Base-by-base conservation (phyloP, 441 rosid species). In the California macrophylla region DNA sequence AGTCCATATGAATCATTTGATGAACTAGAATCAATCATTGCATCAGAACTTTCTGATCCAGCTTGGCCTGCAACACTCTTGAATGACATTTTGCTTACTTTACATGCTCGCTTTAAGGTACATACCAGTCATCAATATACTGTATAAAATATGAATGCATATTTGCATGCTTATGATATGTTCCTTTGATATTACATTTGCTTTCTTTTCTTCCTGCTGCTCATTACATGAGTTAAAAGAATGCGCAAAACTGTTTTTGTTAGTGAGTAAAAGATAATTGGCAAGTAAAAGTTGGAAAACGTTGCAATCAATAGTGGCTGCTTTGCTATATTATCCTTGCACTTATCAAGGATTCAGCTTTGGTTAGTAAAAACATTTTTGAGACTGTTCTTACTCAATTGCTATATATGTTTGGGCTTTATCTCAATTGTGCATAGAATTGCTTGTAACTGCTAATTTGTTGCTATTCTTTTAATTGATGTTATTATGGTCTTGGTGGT, bases 51-150 rank as follows among this genome's bases (percentile, higher is more conserved):
- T 75, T 89, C 99, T 74, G 99, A 96, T 86, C 99, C 99, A 65
- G 82, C 89, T 52, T 95, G 99, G 99, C 88, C 99, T 26, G 92
- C 97, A 67, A 74, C 97, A 10, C 83, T 95, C 28, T 82, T 95
- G 85, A 95, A 95, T 83, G 99, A 95, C 80, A 81, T 95, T 80
- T 81, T 95, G 82, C 93, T 95, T 56, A 92, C 98, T 71, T 81
- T 95, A 85, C 99, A 95, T 88, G 99, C 99, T 82, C 99, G 99
- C 76, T 95, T 95, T 80, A 95, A 92, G 98, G 99, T 92, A 82
- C 62, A 76, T 60, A 65, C 61, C 66, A 25, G 70, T 28, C 63
- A 12, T 60, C 12, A 62, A 7, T 54, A 2, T 18, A 24, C 40
- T 12, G 29, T 58, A 10, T 60, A 28, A 13, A 64, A 13, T 7